phyloP scores from a whole-genome alignment of 2,329 filamentous ascomycete genomes.

The Thermoascus crustaceus region DNA sequence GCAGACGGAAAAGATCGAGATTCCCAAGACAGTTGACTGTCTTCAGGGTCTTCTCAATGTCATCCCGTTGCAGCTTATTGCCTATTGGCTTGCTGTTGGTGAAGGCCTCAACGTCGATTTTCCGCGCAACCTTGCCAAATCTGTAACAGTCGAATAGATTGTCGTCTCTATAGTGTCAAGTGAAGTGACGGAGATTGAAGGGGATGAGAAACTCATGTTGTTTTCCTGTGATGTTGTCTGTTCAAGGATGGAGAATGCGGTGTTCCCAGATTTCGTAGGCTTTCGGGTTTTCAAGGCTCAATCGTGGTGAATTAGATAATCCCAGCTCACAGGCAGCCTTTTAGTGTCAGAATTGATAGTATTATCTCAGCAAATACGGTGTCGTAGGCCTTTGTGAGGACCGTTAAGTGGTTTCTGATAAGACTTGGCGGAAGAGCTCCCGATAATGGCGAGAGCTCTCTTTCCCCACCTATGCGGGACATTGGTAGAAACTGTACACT shows the following conservation, averaged over 20 bases:
- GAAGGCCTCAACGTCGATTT: conserved; percentile 98
- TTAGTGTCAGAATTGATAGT: no score
- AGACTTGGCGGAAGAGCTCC: no score
- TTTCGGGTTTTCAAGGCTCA: neutral
- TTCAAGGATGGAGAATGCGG: neutral
- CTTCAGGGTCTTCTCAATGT: conserved; percentile 97
- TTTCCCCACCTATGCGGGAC: no score
- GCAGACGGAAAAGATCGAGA: conserved; percentile 94
- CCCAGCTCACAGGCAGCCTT: no score
- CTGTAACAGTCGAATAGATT: conserved; percentile 89
- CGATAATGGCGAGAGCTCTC: no score
- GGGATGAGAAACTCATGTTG: neutral
- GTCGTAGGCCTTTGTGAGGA: no score
- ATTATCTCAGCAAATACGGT: no score
- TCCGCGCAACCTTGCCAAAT: conserved; percentile 97
- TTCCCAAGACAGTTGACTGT: conserved; percentile 89
- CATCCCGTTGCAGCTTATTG: conserved; percentile 92
- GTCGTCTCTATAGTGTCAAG: neutral
- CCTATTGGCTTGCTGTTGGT: conserved; percentile 95
- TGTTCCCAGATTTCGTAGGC: neutral
- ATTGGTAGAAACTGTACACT: no score
- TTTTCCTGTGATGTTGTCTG: neutral
- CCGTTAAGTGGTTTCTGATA: no score
- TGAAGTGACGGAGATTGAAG: conserved; percentile 1
- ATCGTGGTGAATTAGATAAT: neutral